These are phyloP conservation scores for Monosporozyma solicola DNA, from an alignment of 805 yeast genomes.

Conservation along the genomic window DNA sequence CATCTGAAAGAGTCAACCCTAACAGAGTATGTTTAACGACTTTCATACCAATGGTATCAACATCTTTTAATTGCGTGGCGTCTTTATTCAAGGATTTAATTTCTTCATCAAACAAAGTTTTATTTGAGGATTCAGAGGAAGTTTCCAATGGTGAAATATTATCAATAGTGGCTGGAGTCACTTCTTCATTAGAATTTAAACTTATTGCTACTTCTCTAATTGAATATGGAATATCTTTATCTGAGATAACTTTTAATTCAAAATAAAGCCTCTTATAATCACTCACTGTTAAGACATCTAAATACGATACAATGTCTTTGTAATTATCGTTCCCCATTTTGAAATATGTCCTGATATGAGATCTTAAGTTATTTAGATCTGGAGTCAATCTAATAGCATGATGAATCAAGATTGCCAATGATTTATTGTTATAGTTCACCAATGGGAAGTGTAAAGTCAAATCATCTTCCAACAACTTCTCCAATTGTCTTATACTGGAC, in stretches of 20 bases:
- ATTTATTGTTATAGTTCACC: conserved; percentile 41
- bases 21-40: conserved; percentile 67
- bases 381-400: conserved; percentile 28
- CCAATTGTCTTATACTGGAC: conserved; percentile 30
- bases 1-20: conserved; percentile 34
- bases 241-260: conserved; percentile 27
- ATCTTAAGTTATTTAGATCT: not conserved
- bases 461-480: conserved; percentile 32
- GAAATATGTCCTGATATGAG: conserved; percentile 13
- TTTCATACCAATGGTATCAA: conserved; percentile 68
- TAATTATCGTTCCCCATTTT: conserved; percentile 14
- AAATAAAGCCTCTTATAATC: conserved; percentile 33
- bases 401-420: conserved; percentile 51
- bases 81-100: conserved; percentile 45
- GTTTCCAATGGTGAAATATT: not conserved
- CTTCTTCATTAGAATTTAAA: not conserved
- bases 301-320: conserved; percentile 16
- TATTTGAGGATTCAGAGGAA: not conserved
- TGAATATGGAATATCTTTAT: conserved; percentile 20
- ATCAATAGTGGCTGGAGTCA: not conserved
- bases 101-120: not conserved
- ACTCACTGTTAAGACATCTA: conserved; percentile 21
- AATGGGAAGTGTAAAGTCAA: conserved; percentile 33
- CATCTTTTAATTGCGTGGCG: conserved; percentile 48
- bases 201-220: conserved; percentile 6